Evolutionary conservation across 768 basidiomycete genomes (phyloP).

Genomic region (Stropharia rugosoannulata): DNA sequence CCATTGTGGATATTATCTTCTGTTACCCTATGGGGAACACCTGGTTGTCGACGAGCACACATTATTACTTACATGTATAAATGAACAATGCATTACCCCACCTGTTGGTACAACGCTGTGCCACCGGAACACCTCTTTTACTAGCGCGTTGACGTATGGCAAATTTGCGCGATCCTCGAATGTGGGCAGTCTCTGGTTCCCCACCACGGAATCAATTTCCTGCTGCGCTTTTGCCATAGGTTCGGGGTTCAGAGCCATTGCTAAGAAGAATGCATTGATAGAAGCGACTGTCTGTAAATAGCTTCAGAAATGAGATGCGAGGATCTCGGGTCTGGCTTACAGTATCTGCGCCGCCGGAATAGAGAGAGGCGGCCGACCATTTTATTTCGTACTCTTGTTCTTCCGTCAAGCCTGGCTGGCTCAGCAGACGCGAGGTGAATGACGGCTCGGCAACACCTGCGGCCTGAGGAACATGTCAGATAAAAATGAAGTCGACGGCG

Average conservation of each 20-base stretch:
- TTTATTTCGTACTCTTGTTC: conserved; percentile 39
- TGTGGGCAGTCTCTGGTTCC: conserved; percentile 37
- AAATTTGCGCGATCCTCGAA: conserved; percentile 37
- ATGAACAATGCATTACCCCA: conserved; percentile 4
- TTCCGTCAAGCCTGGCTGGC: conserved; percentile 24
- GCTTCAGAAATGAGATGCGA: neutral
- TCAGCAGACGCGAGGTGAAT: conserved; percentile 32
- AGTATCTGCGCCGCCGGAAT: conserved; percentile 45
- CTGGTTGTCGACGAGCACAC: conserved; percentile 22
- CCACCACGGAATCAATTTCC: conserved; percentile 43
- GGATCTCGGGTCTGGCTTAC: conserved; percentile 17
- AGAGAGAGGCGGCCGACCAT: conserved; percentile 46
- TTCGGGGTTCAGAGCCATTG: conserved; percentile 37
- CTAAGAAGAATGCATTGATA: conserved; percentile 38
- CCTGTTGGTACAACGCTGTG: conserved; percentile 32
- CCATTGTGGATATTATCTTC: conserved; percentile 62
- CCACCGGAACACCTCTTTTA: conserved; percentile 37
- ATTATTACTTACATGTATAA: neutral
- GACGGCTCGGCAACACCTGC: conserved; percentile 32
- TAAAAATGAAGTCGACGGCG: neutral
- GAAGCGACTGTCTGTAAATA: conserved; percentile 35
- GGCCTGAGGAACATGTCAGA: conserved; percentile 16
- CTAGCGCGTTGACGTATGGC: conserved; percentile 40
- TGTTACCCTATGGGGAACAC: conserved; percentile 50
- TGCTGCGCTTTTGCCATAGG: conserved; percentile 36